A percentile compares a stretch with the other conserved stretches of the same genome.
Conservation (phyloP, 805 yeast species). For the Candida alai region DNA sequence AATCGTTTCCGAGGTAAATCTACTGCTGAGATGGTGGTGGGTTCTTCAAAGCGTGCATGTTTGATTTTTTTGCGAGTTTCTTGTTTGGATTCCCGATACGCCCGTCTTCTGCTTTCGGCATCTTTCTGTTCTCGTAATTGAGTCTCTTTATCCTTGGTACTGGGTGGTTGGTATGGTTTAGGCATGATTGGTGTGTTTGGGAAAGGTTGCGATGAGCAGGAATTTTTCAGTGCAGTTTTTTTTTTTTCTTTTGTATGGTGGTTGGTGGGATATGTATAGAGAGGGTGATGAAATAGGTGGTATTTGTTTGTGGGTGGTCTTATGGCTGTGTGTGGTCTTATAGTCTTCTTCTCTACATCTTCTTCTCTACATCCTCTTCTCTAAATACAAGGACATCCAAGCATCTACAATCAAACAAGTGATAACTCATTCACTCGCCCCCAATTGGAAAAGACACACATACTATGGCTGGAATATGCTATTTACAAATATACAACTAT, state of each 20-base stretch:
- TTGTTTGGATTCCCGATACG: constrained; percentile 47
- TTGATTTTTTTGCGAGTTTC: constrained; percentile 42
- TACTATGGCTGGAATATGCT: too few species aligned
- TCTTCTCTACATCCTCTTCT: too few species aligned
- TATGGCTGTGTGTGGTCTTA: too few species aligned
- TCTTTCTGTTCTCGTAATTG: constrained; percentile 20
- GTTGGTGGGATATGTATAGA: too few species aligned
- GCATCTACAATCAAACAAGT: too few species aligned
- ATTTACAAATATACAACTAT: constrained; percentile 5
- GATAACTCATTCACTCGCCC: too few species aligned
- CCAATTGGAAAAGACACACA: too few species aligned
- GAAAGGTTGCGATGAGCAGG: not conserved
- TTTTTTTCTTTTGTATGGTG: not conserved
- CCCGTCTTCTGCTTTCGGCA: constrained; percentile 41
- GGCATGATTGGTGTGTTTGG: constrained; percentile 6
- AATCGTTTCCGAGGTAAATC: constrained; percentile 80
- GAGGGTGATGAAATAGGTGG: too few species aligned
- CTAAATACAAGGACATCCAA: too few species aligned
- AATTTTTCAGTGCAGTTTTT: too few species aligned
- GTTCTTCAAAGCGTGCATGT: constrained; percentile 40
- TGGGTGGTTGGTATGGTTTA: constrained; percentile 6
- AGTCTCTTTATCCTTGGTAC: constrained; percentile 14
- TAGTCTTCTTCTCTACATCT: too few species aligned
- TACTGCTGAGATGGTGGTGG: constrained; percentile 23
- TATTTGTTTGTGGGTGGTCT: not conserved